Percentiles rank a stretch among this genome's conserved stretches.
Conservation (phyloP, 73 alveolate genomes). For the Effrenium voratum region DNA sequence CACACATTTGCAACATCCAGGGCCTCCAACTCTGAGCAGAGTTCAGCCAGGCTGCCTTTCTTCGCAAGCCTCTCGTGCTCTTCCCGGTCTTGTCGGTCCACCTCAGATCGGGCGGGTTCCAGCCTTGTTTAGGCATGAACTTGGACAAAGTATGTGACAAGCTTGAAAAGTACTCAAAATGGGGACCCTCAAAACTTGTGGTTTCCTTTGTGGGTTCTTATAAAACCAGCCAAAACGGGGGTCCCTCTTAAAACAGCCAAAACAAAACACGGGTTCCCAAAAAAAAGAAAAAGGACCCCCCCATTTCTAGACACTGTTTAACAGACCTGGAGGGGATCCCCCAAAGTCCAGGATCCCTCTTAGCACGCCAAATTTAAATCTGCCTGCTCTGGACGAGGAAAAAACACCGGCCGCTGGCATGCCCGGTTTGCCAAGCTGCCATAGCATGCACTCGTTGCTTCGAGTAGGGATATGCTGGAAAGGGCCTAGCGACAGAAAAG, state of each 20-base stretch:
- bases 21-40: no score
- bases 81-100: slow-evolving; percentile 24
- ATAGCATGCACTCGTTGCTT: neutral
- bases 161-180: no score
- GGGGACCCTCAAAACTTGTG: neutral
- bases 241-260: neutral
- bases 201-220: neutral
- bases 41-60: neutral
- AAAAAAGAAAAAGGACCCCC: no score
- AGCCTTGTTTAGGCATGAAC: no score
- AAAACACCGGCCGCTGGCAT: no score
- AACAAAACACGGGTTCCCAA: neutral
- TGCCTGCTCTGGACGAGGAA: no score
- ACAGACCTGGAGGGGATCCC: no score
- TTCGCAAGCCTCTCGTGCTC: slow-evolving; percentile 1
- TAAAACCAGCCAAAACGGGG: neutral
- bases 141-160: no score
- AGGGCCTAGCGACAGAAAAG: neutral
- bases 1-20: no score
- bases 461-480: slow-evolving; percentile 19
- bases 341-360: no score
- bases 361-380: no score
- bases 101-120: neutral
- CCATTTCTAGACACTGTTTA: no score
- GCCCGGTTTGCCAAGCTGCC: neutral